Evolutionary conservation across 768 basidiomycete species (phyloP), one percentile per base, ranked within the genome.

Genomic region (Termitomyces sp.): DNA sequence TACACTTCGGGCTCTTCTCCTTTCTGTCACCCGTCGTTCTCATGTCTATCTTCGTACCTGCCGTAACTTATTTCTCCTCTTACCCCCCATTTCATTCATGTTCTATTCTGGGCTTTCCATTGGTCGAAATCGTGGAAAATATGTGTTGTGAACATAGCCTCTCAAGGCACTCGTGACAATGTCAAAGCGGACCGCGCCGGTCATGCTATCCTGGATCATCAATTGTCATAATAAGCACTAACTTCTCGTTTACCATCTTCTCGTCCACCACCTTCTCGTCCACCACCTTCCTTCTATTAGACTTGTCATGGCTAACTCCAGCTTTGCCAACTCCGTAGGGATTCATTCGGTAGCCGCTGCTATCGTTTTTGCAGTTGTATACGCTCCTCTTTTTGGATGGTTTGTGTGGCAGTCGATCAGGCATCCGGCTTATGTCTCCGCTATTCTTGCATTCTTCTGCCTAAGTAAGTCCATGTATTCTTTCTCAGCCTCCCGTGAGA

Each of bases 371-470:
- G 68, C 76, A 0, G 55, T 70, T 39, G 56, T 72, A 1, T 79
- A 76, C 44, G 51, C 59, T 1, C 74, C 72, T 4, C 61, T 76
- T 4, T 56, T 69, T 10, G 56, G 53, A 2, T 73, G 67, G 62
- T 77, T 74, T 44, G n/a, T 70, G 20, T 55, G 57, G 32, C 69
- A 72, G 48, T 69, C 71, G 24, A 64, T 75, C 32, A 59, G 54
- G 6, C 66, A 64, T 20, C 72, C 70, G 2, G 75, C 74, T 0
- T 72, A 71, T 58, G 73, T 76, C 7, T 67, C 71, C 58, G 56
- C 71, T 20, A 59, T 71, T 20, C 58, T 80, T 5, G 49, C 68
- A 4, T 33, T 78, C 6, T 80, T 79, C 62, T 78, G 76, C 54
- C 10, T 64, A 18, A 69, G 77, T 78, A 58, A 54, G 78, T 69